Base-by-base conservation (phyloP, 2,329 filamentous ascomycete species). In the Penicillium janthinellum region DNA sequence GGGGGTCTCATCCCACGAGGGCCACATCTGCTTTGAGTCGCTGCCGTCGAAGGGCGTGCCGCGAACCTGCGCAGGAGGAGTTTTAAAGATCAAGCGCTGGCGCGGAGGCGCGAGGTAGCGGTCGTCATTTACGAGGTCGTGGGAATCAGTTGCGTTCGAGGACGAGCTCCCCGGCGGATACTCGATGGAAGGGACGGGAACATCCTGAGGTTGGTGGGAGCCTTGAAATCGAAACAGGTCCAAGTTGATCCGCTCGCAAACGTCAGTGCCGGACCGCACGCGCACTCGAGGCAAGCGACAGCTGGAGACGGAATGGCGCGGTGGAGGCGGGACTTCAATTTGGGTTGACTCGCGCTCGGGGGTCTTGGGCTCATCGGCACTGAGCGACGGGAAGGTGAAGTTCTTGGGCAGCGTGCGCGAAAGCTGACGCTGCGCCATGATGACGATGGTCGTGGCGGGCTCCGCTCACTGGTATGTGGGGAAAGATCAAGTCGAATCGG, bases 341-440 rank as follows among this genome's bases (percentile, higher is more conserved):
- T 76, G 71, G 38, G 70, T 66, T 12, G 73, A 72, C 15, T 74
- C 69, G 60, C 75, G 78, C 61, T 80, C 74, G 59, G 79, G 79
- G 15, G 79, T 81, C 64, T 68, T 78, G 25, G 79, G 79, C 57
- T 73, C 72, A 35, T 72, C 71, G 44, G 67, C 65, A 52, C 67
- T 65, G 49, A 67, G 54, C 51, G 74, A 73, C 54, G 76, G 71
- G 51, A 78, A 78, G 11, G 76, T 79, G 67, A 81, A 81, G 67
- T 79, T 79, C 64, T 80, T 80, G 31, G 79, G 79, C 28, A 81
- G 67, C 25, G 79, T 81, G 56, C 77, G 78, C 59, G 79, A 81
- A 54, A 80, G 70, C 60, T 73, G 75, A 65, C 73, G 73, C 60
- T 73, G 70, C 62, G 75, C 71, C 76, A 78, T 78, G 64, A 53